Conservation (phyloP, 164 flowering plant species). For the Vitis riparia region DNA sequence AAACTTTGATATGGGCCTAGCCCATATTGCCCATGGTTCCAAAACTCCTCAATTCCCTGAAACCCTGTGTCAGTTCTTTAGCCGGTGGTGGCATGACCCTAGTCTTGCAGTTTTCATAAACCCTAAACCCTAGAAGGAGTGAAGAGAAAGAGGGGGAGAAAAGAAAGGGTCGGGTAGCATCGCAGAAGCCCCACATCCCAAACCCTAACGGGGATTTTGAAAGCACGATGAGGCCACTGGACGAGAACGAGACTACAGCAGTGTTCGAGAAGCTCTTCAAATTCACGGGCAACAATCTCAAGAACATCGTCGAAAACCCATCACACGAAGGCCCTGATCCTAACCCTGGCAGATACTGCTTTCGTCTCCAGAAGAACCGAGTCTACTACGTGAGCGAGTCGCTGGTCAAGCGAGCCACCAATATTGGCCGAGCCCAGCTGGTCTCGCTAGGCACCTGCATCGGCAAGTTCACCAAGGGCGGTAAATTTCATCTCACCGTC, state of each 20-base stretch:
- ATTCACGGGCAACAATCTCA: conserved; percentile 67
- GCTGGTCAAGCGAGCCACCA: conserved; percentile 72
- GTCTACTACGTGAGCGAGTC: conserved; percentile 64
- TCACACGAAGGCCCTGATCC: conserved; percentile 63
- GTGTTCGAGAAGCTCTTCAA: conserved; percentile 71
- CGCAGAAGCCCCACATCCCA: no score
- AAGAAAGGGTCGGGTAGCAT: no score
- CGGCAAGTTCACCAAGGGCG: conserved; percentile 73
- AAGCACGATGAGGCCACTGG: conserved; percentile 57
- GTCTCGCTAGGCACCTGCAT: conserved; percentile 62
- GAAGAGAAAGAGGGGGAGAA: no score
- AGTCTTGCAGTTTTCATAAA: no score
- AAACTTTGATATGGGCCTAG: no score
- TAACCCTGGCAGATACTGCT: conserved; percentile 57
- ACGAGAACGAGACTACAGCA: conserved; percentile 56
- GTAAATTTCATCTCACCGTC: conserved; percentile 72
- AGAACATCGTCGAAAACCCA: conserved; percentile 66
- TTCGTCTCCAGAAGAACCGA: conserved; percentile 63
- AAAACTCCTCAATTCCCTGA: no score
- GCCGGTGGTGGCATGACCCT: no score
- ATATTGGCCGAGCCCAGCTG: conserved; percentile 53
- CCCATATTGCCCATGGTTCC: no score
- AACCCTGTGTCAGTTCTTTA: no score
- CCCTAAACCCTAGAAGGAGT: no score
- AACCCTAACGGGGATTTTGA: no score